Percentiles rank a stretch among this genome's conserved stretches.
Evolutionary conservation across 345 rosid species (phyloP).

Genomic region (Hibiscus tridactylites): DNA sequence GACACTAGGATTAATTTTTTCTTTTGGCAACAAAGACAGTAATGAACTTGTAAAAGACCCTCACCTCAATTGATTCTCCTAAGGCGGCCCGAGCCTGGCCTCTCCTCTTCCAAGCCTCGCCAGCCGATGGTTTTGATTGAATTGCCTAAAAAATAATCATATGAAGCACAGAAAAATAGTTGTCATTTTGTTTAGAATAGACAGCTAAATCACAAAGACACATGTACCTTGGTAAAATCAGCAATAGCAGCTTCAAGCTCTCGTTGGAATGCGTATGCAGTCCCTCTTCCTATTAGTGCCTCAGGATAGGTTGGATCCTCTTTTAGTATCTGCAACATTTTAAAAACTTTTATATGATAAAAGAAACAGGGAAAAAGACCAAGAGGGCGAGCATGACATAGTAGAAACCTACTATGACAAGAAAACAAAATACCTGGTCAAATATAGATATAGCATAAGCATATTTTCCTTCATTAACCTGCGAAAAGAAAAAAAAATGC

Average conservation of each 20-base stretch:
- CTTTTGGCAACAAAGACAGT: background rate
- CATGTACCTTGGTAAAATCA: conserved; percentile 81
- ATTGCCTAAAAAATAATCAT: conserved; percentile 52
- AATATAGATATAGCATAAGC: conserved; percentile 72
- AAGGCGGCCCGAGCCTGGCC: conserved; percentile 98
- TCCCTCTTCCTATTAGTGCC: conserved; percentile 95
- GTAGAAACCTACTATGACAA: conserved; percentile 12
- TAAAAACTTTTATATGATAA: background rate
- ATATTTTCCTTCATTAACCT: conserved; percentile 98
- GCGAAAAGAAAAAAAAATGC: conserved; percentile 16
- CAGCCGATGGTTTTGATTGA: conserved; percentile 77
- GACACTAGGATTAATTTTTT: background rate
- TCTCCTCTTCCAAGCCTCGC: conserved; percentile 99
- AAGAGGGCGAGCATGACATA: background rate
- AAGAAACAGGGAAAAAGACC: background rate
- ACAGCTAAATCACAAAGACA: background rate
- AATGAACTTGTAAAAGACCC: conserved; percentile 1
- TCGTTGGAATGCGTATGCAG: conserved; percentile 88
- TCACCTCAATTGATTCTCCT: conserved; percentile 76
- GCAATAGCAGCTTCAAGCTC: conserved; percentile 79
- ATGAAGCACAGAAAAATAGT: conserved; percentile 7
- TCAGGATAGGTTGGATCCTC: conserved; percentile 88
- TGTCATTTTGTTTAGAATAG: background rate
- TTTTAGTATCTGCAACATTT: conserved; percentile 51
- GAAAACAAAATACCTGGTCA: conserved; percentile 54